phyloP scores from a whole-genome alignment of 352 stramenopile genomes.

The Pythium aristosporum region DNA sequence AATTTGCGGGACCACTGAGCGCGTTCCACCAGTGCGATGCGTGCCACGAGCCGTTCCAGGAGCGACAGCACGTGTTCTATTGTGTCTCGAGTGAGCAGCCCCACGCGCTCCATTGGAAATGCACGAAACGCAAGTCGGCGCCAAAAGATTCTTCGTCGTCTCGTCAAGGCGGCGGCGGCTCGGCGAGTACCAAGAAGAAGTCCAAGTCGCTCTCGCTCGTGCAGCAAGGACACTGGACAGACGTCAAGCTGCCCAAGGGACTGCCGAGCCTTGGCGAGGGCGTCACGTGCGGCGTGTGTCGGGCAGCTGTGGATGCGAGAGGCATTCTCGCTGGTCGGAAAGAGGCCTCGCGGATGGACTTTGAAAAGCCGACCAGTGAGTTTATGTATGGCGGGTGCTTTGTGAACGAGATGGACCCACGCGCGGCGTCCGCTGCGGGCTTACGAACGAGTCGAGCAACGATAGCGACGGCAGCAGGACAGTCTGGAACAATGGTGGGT shows the following conservation, averaged over 20 bases:
- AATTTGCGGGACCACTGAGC: conserved; percentile 57
- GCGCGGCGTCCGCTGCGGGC: conserved; percentile 6
- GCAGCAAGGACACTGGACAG: conserved; percentile 52
- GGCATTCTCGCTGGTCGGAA: conserved; percentile 54
- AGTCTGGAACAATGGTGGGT: background rate
- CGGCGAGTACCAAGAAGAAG: conserved; percentile 51
- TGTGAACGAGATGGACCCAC: conserved; percentile 39
- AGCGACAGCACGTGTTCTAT: conserved; percentile 79
- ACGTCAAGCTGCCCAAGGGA: conserved; percentile 53
- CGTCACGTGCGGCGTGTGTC: conserved; percentile 61
- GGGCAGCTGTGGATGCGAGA: conserved; percentile 44
- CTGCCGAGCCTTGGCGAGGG: conserved; percentile 49
- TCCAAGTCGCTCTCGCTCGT: conserved; percentile 49
- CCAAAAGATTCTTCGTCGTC: conserved; percentile 11
- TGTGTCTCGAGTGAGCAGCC: conserved; percentile 40
- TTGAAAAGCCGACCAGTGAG: conserved; percentile 56
- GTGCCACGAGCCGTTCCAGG: conserved; percentile 70
- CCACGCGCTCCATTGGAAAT: conserved; percentile 79
- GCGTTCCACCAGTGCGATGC: conserved; percentile 58
- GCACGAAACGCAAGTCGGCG: conserved; percentile 56
- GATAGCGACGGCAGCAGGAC: background rate
- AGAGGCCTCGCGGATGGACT: conserved; percentile 47
- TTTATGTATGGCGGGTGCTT: conserved; percentile 68
- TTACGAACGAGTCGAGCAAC: conserved; percentile 13
- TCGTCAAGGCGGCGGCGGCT: conserved; percentile 10